Base-by-base conservation (phyloP, 2,329 filamentous ascomycete species). In the Colletotrichum sp. region DNA sequence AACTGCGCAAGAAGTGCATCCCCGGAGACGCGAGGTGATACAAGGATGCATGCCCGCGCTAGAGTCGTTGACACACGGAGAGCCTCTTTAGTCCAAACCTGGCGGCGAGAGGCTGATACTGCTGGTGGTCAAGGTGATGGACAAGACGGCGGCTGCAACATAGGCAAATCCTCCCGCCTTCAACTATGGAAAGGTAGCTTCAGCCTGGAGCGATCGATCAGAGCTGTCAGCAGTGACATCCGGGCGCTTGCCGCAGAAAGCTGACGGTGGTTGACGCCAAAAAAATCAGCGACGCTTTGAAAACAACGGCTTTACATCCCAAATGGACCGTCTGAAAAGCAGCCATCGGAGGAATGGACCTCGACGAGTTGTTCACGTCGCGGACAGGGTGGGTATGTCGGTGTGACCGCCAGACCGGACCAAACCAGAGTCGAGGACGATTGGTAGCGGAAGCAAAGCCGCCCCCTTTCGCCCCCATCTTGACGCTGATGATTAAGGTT, bases 31-130 rank as follows among this genome's bases (percentile, higher is more conserved):
- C 21, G 8, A 72, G 15, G 69, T 68, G 63, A 49, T 39, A 76
- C 73, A 73, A 30, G 55, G 30, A 68, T 71, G 39, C 36, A 39
- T 63, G 32, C 24, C 63, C 39, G 55, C 26, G 69, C 69, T 57
- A 62, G 62, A 32, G 10, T 63, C 26, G 55, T 36, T 57, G 55
- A 57, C 52, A 32, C 67, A n/a, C 15, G 34, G 52, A 49, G 44
- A 49, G 21, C n/a, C 30, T 44, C 18, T 64, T 39, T 57, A 44
- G 63, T 73, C 44, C 57, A 10, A 18, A 32, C 26, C 21, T 68
- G 73, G 39, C 57, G 70, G 49, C 70, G 44, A 72, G 73, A 73
- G 73, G 70, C 57, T 69, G 63, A 69, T 73, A 36, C 70, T 21
- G 26, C 16, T 9, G 49, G 15, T 24, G 49, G 68, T 36, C 30